Conservation (phyloP, 805 yeast species). For the Candida montana region DNA sequence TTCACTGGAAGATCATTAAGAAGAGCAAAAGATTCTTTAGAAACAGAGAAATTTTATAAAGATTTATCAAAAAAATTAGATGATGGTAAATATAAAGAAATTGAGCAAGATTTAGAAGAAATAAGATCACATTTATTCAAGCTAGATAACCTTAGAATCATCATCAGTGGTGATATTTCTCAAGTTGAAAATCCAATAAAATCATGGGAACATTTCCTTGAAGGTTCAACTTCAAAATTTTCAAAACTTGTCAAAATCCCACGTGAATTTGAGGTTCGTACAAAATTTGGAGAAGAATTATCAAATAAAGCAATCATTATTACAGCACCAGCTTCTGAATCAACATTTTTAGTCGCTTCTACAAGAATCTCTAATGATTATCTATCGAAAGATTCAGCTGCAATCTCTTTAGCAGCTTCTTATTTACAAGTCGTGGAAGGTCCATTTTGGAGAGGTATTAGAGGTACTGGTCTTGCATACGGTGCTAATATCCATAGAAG, state of each 20-base stretch:
- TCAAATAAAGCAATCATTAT: conserved; percentile 53
- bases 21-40: conserved; percentile 60
- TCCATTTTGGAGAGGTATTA: conserved; percentile 92
- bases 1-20: conserved; percentile 58
- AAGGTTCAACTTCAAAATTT: conserved; percentile 5
- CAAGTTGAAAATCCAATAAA: conserved; percentile 51
- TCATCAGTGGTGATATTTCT: conserved; percentile 65
- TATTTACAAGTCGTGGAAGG: conserved; percentile 87
- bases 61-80: conserved; percentile 44
- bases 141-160: conserved; percentile 55
- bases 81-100: conserved; percentile 43
- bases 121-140: conserved; percentile 50
- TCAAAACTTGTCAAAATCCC: conserved; percentile 37
- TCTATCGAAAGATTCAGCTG: conserved; percentile 56
- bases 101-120: conserved; percentile 45
- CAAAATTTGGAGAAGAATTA: conserved; percentile 51
- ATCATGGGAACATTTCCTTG: conserved; percentile 43
- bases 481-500: conserved; percentile 64
- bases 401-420: conserved; percentile 66
- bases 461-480: conserved; percentile 93
- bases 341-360: conserved; percentile 59
- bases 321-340: conserved; percentile 79
- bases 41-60: conserved; percentile 53
- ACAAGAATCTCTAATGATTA: conserved; percentile 57
- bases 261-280: conserved; percentile 45